Evolutionary conservation across 345 rosid species (phyloP).

Genomic region (Cardiospermum halicacabum): DNA sequence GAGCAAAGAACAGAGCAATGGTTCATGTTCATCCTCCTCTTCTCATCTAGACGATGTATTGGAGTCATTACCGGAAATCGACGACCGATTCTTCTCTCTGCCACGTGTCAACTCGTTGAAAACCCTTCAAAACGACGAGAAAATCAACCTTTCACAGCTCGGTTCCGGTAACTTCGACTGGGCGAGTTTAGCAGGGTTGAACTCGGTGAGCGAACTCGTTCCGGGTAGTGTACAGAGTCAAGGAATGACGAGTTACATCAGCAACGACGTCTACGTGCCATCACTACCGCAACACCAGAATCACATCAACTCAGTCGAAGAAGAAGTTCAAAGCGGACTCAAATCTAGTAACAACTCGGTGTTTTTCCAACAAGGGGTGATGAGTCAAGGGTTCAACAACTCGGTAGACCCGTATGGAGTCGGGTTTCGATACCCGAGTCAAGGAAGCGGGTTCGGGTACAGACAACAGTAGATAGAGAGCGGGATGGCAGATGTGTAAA

Average conservation of each 20-base stretch:
- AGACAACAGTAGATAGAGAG: conserved; percentile 17
- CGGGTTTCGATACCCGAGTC: conserved; percentile 48
- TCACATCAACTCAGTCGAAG: conserved; percentile 35
- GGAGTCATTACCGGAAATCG: conserved; percentile 62
- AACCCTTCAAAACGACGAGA: conserved; percentile 42
- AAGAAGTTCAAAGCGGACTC: conserved; percentile 67
- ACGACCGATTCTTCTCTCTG: conserved; percentile 38
- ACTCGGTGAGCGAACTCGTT: conserved; percentile 37
- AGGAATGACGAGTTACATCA: conserved; percentile 25
- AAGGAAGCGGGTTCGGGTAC: conserved; percentile 47
- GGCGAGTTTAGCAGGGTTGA: conserved; percentile 65
- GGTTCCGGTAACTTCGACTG: conserved; percentile 61
- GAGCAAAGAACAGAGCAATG: conserved; percentile 65
- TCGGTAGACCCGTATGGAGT: conserved; percentile 46
- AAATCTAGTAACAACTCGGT: conserved; percentile 32
- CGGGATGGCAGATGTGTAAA: conserved; percentile 31
- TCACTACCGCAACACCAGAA: conserved; percentile 24
- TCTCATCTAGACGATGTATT: conserved; percentile 81
- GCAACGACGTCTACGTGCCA: conserved; percentile 31
- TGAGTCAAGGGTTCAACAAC: conserved; percentile 35
- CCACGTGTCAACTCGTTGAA: conserved; percentile 51
- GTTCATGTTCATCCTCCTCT: conserved; percentile 57
- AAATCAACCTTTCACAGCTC: conserved; percentile 28
- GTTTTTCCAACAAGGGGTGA: conserved; percentile 19
- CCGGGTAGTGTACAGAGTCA: conserved; percentile 27